Evolutionary conservation across 495 filamentous ascomycete genomes (phyloP), one percentile per base, ranked within the genome.

Genomic region (Astrocystis sublimbata): DNA sequence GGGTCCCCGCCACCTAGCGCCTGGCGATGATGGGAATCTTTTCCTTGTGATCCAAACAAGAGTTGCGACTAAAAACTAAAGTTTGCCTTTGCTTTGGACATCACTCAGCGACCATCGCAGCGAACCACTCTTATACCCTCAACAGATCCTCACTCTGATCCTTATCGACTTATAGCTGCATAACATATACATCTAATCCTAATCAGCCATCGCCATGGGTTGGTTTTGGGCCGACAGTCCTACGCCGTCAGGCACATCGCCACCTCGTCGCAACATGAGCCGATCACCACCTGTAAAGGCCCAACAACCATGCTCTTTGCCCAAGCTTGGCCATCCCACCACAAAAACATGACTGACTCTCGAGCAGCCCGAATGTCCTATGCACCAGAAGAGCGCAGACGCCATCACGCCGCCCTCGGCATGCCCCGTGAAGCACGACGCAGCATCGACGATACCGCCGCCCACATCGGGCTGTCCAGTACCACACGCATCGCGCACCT

Each of bases 141-240:
- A n/a, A n/a, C n/a, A n/a, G n/a, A n/a, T n/a, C n/a, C n/a, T n/a
- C 21, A 50, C 2, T 40, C 43, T 50, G n/a, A n/a, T 50, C 33
- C 28, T 5, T 2, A 15, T 15, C 33, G 13, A 35, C 47, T 19
- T 2, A 38, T 26, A 38, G 6, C 40, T n/a, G 13, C 33, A 36
- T 6, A 36, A 6, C 6, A 36, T n/a, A 8, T n/a, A 8, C 17
- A 42, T 4, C 4, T 26, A 47, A 1, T 7, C 24, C 10, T 21
- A 4, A 23, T 15, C 33, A n/a, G n/a, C n/a, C 21, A 19, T 30
- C 40, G 71, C 21, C 45, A 97, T 98, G 94, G 94, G 94, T 64
- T 98, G 96, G 96, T 98, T 98, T 68, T 98, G 94, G 94, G 90
- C 92, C 76, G 92, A 98, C 65, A 71, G 84, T 71, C 62, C 74